Evolutionary conservation across 306 rosid species (phyloP).

Genomic region (Dryas octopetala): DNA sequence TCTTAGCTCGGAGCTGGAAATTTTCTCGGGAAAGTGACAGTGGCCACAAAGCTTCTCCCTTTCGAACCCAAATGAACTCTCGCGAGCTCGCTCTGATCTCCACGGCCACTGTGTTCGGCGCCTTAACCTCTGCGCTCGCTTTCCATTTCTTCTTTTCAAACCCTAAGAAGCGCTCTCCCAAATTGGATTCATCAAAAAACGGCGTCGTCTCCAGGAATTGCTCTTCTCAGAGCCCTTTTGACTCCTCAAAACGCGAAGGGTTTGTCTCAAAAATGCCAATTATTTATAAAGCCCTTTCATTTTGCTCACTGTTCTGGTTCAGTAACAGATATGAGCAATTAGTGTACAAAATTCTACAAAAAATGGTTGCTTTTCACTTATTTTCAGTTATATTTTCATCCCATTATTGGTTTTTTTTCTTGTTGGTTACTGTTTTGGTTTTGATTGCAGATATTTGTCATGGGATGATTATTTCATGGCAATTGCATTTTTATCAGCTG

Average conservation of each 20-base stretch:
- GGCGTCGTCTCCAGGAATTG: slow-evolving; percentile 33
- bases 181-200: slow-evolving; percentile 30
- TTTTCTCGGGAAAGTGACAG: slow-evolving; percentile 11
- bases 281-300: neutral
- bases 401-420: neutral
- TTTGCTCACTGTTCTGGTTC: slow-evolving; percentile 2
- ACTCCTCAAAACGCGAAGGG: slow-evolving; percentile 82
- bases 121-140: slow-evolving; percentile 61
- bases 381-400: neutral
- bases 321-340: neutral
- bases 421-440: neutral
- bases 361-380: neutral
- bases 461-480: slow-evolving; percentile 99
- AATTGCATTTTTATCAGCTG: slow-evolving; percentile 92
- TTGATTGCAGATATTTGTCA: slow-evolving; percentile 55
- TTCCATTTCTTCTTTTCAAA: slow-evolving; percentile 53
- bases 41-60: neutral
- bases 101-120: slow-evolving; percentile 65
- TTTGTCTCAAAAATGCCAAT: slow-evolving; percentile 17
- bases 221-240: slow-evolving; percentile 54
- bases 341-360: slow-evolving; percentile 2
- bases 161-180: slow-evolving; percentile 28
- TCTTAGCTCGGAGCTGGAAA: neutral
- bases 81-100: slow-evolving; percentile 56
- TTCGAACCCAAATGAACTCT: slow-evolving; percentile 50